Percentiles rank a stretch among this genome's conserved stretches.
Evolutionary conservation across 116 monocot genomes (phyloP).

Genomic region (Papilionanthe hybrid): DNA sequence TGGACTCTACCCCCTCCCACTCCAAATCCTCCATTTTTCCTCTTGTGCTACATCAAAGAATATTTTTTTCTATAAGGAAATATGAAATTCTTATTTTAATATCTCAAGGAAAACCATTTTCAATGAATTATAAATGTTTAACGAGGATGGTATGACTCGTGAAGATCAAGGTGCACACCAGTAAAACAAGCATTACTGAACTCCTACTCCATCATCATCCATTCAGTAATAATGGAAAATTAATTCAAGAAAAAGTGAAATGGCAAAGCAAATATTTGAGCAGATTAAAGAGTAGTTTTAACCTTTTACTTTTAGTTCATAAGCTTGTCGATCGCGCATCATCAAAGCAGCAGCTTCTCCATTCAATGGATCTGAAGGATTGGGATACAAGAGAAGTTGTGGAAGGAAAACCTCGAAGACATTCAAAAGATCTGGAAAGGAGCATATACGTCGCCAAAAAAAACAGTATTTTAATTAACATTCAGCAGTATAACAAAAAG

Average conservation of each 20-base stretch:
- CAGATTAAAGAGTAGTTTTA: background rate
- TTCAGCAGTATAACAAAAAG: background rate
- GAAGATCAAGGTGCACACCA: background rate
- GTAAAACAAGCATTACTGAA: background rate
- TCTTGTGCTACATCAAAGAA: background rate
- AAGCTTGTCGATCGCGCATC: slow-evolving; percentile 72
- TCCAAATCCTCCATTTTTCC: background rate
- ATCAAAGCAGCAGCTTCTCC: slow-evolving; percentile 83
- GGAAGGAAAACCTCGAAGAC: slow-evolving; percentile 79
- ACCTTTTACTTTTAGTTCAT: slow-evolving; percentile 87
- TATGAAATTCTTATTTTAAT: background rate
- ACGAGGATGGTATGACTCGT: background rate
- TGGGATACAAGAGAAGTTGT: slow-evolving; percentile 85
- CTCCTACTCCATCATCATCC: background rate
- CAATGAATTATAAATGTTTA: background rate
- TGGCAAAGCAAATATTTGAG: background rate
- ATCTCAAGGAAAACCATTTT: background rate
- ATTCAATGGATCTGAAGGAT: slow-evolving; percentile 85
- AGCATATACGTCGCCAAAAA: background rate
- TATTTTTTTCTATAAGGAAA: background rate
- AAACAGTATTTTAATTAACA: background rate
- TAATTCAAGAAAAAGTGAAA: background rate
- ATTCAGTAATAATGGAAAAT: background rate
- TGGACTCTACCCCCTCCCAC: background rate
- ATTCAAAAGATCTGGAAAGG: slow-evolving; percentile 62